Evolutionary conservation across 768 basidiomycete species (phyloP).

Genomic region (Suillus occidentalis): DNA sequence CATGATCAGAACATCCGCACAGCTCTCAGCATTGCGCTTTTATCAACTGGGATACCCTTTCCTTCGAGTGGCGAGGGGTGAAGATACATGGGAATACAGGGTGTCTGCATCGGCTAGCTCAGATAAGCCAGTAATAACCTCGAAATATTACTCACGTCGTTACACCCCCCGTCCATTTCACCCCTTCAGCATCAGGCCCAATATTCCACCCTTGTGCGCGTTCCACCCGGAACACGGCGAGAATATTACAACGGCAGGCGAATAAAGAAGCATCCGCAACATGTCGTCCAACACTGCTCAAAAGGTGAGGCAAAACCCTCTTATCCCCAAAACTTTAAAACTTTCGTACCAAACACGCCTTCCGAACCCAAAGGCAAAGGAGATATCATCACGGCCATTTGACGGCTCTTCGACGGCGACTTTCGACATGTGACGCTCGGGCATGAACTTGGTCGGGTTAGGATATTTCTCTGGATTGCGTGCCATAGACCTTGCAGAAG

Average conservation of each 20-base stretch:
- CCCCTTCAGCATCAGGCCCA: constrained; percentile 21
- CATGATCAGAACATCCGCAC: not conserved
- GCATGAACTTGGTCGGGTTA: constrained; percentile 38
- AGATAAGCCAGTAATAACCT: not conserved
- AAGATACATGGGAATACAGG: constrained; percentile 9
- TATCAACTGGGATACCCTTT: not conserved
- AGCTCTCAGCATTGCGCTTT: not conserved
- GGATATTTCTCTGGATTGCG: constrained; percentile 39
- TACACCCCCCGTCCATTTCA: constrained; percentile 20
- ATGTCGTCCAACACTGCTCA: constrained; percentile 40
- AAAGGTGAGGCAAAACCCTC: not conserved
- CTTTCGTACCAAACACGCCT: constrained; percentile 32
- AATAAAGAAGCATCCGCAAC: constrained; percentile 42
- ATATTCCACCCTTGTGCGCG: constrained; percentile 16
- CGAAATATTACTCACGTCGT: constrained; percentile 21
- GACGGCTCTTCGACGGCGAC: not conserved
- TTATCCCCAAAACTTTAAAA: not conserved
- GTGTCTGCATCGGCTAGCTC: constrained; percentile 1
- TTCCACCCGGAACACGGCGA: constrained; percentile 19
- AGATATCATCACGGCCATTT: constrained; percentile 12
- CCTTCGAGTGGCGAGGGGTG: constrained; percentile 2
- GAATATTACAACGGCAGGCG: constrained; percentile 25
- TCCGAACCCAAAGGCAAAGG: constrained; percentile 39
- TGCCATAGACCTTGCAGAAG: constrained; percentile 30
- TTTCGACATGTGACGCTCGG: constrained; percentile 33